Conservation (phyloP, 495 filamentous ascomycete species). For the Daldinia bambusicola region DNA sequence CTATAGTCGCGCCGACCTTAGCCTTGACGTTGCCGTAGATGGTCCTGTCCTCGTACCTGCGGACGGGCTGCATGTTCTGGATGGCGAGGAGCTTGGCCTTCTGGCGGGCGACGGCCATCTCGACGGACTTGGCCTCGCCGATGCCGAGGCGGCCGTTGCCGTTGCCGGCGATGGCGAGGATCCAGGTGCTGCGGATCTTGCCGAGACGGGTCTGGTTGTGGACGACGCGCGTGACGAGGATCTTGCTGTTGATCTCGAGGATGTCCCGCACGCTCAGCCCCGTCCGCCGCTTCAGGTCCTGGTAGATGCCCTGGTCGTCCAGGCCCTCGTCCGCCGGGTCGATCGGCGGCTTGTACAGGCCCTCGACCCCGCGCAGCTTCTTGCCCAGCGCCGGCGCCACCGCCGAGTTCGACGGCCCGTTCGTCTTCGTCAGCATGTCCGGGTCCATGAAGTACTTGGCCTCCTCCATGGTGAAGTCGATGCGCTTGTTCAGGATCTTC, state of each 20-base stretch:
- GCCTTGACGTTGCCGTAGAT: constrained; percentile 85
- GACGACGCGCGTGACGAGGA: constrained; percentile 75
- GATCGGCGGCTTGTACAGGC: constrained; percentile 59
- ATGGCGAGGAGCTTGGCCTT: constrained; percentile 82
- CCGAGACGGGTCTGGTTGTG: constrained; percentile 95
- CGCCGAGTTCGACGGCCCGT: constrained; percentile 51
- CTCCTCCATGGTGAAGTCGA: constrained; percentile 37
- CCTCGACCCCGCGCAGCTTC: constrained; percentile 57
- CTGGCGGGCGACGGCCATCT: constrained; percentile 67
- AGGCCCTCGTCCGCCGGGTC: constrained; percentile 56
- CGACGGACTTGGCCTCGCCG: constrained; percentile 87
- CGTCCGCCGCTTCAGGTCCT: constrained; percentile 71
- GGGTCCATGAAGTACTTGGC: constrained; percentile 57
- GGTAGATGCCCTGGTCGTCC: constrained; percentile 56
- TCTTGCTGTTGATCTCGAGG: constrained; percentile 65
- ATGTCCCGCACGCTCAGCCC: constrained; percentile 72
- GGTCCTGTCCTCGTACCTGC: constrained; percentile 88
- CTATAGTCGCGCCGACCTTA: constrained; percentile 85
- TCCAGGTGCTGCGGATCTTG: constrained; percentile 79
- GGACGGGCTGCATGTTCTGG: constrained; percentile 85
- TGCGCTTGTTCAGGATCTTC: constrained; percentile 33
- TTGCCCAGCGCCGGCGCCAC: constrained; percentile 56
- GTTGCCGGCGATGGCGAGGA: constrained; percentile 83
- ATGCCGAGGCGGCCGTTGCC: constrained; percentile 84
- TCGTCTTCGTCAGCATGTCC: constrained; percentile 50